Base-by-base conservation (phyloP, 1,284 basidiomycete genomes). In the Ceratobasidium sp. region DNA sequence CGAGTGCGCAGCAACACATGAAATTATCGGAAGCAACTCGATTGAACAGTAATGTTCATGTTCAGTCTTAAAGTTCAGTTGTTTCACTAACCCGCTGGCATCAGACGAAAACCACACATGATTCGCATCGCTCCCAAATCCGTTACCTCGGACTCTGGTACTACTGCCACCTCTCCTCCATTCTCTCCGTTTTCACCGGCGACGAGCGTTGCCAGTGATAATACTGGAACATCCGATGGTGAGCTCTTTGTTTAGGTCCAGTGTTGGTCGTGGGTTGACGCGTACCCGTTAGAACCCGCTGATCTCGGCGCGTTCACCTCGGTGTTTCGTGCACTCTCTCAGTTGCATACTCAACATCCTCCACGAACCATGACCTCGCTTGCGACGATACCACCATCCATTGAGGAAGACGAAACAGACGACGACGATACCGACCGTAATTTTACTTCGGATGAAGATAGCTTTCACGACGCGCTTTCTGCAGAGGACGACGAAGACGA, bases 301-400 rank as follows among this genome's bases (percentile, higher is more conserved):
- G 90, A 92, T 81, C 83, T 92, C 23, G 90, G 91, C 14, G 88
- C 89, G 21, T 92, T 92, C 79, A 85, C 83, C 16, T 83, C 86
- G 62, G 88, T 92, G 49, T 86, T 92, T 71, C 85, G 89, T 51
- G 90, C 87, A 72, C 83, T 89, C 79, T 84, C 83, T 25, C 84
- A 87, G 73, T 78, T 88, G 6, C 87, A 87, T 73, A 85, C 83
- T 16, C 77, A 77, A 73, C 80, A 80, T 56, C 64, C 61, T 46
- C 76, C 76, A 48, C 80, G 72, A 73, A 82, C 76, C 75, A 59
- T 62, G 38, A 64, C 49, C 48, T 66, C 48, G 16, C 56, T 58
- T 33, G 49, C 56, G 9, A 51, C 60, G 11, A 51, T 60, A 38
- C 46, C 49, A 14, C 38, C 49, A 1, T 33, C 61, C 33, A 38